Base-by-base conservation (phyloP, 345 rosid genomes). In the Moringa oleifera region DNA sequence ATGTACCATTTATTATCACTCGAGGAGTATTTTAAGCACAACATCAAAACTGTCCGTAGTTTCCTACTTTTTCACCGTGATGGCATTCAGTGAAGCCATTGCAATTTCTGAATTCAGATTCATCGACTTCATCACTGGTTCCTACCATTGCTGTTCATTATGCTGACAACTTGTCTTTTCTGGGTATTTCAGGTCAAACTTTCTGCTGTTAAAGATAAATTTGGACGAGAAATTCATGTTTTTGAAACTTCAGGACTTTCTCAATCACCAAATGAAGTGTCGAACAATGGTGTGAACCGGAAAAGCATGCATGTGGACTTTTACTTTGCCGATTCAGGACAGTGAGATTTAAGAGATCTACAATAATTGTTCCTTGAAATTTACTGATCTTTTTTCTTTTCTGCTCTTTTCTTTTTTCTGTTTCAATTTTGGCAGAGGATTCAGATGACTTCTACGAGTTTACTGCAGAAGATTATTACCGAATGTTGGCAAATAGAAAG, bases 371-470 rank as follows among this genome's bases (percentile, higher is more conserved):
- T 18, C 47, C 15, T 49, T 22, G n/a, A n/a, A n/a, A n/a, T n/a
- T 51, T 25, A 51, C 55, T 0, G 47, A 16, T 31, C 23, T 64
- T 19, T 51, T 49, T 33, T 5, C 37, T 33, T 33, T 33, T 33
- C 37, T 11, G 6, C 37, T 33, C 37, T 33, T 19, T 41, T 60
- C 18, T 45, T 33, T 63, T 10, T 66, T 61, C 53, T 37, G 17
- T 51, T 62, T 47, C 18, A 51, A 67, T 58, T 67, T 22, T 66
- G 51, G 53, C 79, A 83, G 97, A 81, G 54, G 96, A 79, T 65
- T 63, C 90, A 3, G 99, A 94, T 77, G 99, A 85, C 54, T 88
- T 78, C 67, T 94, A 83, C 53, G 95, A 90, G 75, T 83, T 94
- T 80, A 90, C 95, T 25, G 73, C 97, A 0, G 88, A 81, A 70